A percentile compares a stretch with the other conserved stretches of the same genome.
phyloP scores from a whole-genome alignment of 164 flowering plant genomes.

The Houttuynia cordata region DNA sequence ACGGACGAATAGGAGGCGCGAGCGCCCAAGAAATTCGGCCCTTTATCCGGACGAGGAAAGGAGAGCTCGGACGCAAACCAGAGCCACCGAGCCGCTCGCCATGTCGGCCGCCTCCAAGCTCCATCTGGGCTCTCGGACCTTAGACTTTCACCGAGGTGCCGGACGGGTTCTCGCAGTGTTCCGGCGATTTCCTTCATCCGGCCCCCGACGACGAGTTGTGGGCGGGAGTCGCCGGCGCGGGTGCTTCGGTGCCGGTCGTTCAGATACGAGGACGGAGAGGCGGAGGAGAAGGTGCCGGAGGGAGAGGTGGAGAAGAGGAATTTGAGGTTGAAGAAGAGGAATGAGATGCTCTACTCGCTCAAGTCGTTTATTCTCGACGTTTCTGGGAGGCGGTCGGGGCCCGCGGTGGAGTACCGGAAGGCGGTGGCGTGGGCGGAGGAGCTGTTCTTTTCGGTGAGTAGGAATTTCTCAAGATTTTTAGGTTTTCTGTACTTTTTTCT shows the following conservation, averaged over 20 bases:
- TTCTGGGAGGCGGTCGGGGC: conserved; percentile 14
- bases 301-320: conserved; percentile 8
- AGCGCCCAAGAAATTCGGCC: too few relatives aligned
- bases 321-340: conserved; percentile 13
- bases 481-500: not conserved
- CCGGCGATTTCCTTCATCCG: conserved; percentile 6
- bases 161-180: conserved; percentile 6
- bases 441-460: conserved; percentile 47
- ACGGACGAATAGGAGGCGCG: too few relatives aligned
- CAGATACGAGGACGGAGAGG: conserved; percentile 31
- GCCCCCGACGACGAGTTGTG: conserved; percentile 3
- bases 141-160: conserved; percentile 5
- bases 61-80: not conserved
- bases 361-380: conserved; percentile 25
- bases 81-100: conserved; percentile 1
- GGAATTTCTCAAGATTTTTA: not conserved
- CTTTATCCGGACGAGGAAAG: not conserved
- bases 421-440: conserved; percentile 23
- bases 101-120: conserved; percentile 50
- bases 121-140: conserved; percentile 23
- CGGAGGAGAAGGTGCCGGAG: conserved; percentile 11
- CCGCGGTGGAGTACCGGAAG: conserved; percentile 15
- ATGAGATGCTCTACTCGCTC: conserved; percentile 23
- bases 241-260: conserved; percentile 28
- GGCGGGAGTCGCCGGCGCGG: conserved; percentile 12